Base-by-base conservation (phyloP, 1,284 basidiomycete genomes). In the Pseudozyma thailandica region DNA sequence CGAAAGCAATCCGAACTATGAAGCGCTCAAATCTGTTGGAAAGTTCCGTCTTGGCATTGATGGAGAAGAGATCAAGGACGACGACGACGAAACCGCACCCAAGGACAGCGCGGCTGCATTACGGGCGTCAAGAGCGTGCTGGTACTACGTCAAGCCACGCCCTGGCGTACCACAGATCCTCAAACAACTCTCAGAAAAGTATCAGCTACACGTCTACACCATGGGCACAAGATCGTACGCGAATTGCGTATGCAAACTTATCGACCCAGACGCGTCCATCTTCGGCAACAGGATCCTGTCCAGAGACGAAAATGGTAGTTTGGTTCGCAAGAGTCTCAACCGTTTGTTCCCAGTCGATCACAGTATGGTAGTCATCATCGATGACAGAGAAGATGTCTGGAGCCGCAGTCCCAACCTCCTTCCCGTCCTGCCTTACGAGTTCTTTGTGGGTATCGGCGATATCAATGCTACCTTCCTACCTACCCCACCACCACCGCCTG, bases 191-290 rank as follows among this genome's bases (percentile, higher is more conserved):
- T 88, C 91, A 42, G 84, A 87, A 55, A 90, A 91, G 78, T 98
- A 96, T 84, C 93, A 98, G 85, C 92, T 98, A 91, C 95, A 98
- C 84, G 94, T 98, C 48, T 98, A 98, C 85, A 98, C 95, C 25
- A 98, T 98, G 94, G 95, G 95, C 53, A 98, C 95, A 18, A 88
- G 95, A 41, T 91, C 93, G 42, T 98, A 98, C 83, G 95, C 95
- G 38, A 92, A 94, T 84, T 89, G 94, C 83, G 94, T 98, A 16
- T 97, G 94, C 85, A 88, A 90, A 55, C 90, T 93, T 35, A 92
- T 98, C 80, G 95, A 98, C 85, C 92, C 94, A 10, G 89, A 91
- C 53, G 90, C 90, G 15, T 89, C 87, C 82, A 87, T 92, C 65
- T 98, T 98, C 79, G 91, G 92, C 43, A 90, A 90, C 41, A 88